phyloP scores from a whole-genome alignment of 495 filamentous ascomycete genomes.

The Tuber brumale region DNA sequence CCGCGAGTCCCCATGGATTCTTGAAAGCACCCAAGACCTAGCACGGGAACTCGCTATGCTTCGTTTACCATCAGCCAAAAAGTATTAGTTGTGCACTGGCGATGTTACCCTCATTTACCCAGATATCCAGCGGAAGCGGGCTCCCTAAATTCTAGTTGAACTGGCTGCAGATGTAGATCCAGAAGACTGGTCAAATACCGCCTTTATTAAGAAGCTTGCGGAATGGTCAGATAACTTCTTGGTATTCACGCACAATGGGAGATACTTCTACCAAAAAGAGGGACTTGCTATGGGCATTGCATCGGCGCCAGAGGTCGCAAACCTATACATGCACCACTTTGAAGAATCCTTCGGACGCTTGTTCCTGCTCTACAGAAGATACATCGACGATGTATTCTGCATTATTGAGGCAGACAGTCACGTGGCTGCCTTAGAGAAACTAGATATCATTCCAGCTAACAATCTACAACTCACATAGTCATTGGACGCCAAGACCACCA shows the following conservation, averaged over 20 bases:
- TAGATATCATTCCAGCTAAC: background rate
- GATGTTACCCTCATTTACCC: background rate
- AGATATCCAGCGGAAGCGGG: background rate
- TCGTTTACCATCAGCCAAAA: no score
- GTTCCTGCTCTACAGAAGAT: background rate
- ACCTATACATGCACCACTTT: background rate
- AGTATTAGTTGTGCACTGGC: no score
- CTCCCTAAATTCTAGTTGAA: no score
- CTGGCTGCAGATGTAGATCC: no score
- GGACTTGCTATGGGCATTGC: constrained; percentile 5
- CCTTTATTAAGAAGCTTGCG: background rate
- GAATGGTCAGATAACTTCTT: background rate
- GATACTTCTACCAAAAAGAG: background rate
- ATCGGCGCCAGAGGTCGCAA: background rate
- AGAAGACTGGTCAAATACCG: no score
- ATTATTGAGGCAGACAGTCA: background rate
- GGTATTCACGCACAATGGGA: background rate
- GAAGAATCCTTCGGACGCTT: no score
- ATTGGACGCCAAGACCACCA: background rate
- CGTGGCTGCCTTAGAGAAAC: background rate
- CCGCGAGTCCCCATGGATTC: no score
- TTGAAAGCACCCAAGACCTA: no score
- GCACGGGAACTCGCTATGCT: no score
- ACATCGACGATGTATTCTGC: background rate
- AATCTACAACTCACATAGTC: background rate